These are phyloP conservation scores for Backusella circina DNA, from an alignment of 192 early-diverging fungal genomes.

Conservation along the genomic window DNA sequence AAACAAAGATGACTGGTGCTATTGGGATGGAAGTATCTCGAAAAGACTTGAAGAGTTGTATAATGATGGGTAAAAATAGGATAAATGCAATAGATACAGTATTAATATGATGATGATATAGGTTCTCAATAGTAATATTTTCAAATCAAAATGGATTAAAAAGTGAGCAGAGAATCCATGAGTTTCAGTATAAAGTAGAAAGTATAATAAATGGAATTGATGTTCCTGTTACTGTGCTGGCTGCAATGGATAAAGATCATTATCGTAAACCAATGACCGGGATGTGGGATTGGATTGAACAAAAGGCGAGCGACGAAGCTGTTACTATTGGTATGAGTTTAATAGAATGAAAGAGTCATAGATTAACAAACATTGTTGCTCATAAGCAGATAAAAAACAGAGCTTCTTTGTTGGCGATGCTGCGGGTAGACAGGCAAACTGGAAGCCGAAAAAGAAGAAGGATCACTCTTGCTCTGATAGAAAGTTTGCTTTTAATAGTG, in stretches of 20 bases:
- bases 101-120: conserved; percentile 16
- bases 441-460: conserved; percentile 53
- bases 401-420: conserved; percentile 94
- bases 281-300: conserved; percentile 60
- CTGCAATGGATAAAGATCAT: conserved; percentile 64
- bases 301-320: conserved; percentile 36
- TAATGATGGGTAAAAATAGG: conserved; percentile 52
- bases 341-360: background rate
- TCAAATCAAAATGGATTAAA: conserved; percentile 70
- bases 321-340: conserved; percentile 32
- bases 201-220: conserved; percentile 34
- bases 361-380: background rate
- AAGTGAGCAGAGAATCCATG: conserved; percentile 34
- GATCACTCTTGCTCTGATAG: conserved; percentile 86
- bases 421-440: conserved; percentile 72
- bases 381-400: conserved; percentile 43
- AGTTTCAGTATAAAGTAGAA: conserved; percentile 46
- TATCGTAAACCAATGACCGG: conserved; percentile 74
- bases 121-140: conserved; percentile 69
- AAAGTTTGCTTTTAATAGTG: conserved; percentile 78
- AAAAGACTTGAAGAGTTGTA: conserved; percentile 54
- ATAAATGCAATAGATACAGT: conserved; percentile 25
- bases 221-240: conserved; percentile 69
- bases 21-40: conserved; percentile 57
- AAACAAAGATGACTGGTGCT: conserved; percentile 78